These are phyloP conservation scores for Aspergillus bridgeri DNA, from an alignment of 495 filamentous ascomycete species.

Conservation along the genomic window DNA sequence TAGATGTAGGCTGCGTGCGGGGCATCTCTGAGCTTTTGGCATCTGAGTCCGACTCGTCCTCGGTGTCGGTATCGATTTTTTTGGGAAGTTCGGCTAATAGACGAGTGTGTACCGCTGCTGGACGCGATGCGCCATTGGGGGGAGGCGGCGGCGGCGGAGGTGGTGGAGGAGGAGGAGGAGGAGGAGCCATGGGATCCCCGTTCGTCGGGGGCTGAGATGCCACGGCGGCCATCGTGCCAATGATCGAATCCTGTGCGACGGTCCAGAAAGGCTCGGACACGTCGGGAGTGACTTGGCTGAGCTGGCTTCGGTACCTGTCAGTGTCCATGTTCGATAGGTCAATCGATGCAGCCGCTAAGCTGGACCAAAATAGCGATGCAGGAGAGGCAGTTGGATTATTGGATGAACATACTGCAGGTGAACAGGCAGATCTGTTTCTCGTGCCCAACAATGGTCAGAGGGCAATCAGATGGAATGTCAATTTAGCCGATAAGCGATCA, in stretches of 20 bases:
- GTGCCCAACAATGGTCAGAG: no score
- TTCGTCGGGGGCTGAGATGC: slow-evolving; percentile 9
- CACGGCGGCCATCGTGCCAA: slow-evolving; percentile 12
- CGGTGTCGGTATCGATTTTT: background rate
- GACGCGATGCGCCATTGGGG: slow-evolving; percentile 41
- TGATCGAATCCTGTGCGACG: background rate
- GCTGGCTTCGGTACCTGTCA: background rate
- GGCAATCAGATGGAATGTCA: no score
- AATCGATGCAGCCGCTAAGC: no score
- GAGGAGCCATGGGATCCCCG: slow-evolving; percentile 48
- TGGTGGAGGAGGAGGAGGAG: slow-evolving; percentile 37
- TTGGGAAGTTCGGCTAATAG: background rate
- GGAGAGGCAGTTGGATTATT: background rate
- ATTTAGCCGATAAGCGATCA: no score
- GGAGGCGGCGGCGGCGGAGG: slow-evolving; percentile 8
- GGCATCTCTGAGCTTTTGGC: slow-evolving; percentile 58
- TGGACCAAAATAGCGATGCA: background rate
- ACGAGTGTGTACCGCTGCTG: slow-evolving; percentile 12
- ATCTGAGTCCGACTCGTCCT: slow-evolving; percentile 18
- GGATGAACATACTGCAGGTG: no score
- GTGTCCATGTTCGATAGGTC: background rate
- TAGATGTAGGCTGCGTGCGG: slow-evolving; percentile 55
- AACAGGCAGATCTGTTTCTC: no score
- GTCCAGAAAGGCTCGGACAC: background rate
- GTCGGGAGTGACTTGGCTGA: background rate